phyloP scores from a whole-genome alignment of 257 asterid species.

The Gentiana dahurica region DNA sequence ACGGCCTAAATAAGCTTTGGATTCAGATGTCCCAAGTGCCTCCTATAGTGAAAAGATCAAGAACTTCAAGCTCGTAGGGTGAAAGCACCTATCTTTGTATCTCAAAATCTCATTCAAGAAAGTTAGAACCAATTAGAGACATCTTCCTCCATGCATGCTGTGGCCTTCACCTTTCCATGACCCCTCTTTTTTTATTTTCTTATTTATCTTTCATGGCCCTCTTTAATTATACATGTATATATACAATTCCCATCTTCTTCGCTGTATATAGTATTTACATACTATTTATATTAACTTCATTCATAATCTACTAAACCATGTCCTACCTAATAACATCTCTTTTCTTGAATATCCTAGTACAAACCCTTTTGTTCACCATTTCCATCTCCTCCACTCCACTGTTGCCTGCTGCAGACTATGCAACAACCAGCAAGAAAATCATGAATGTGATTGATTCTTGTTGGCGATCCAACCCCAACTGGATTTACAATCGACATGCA shows the following conservation, averaged over 20 bases:
- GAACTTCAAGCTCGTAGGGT: slow-evolving; percentile 25
- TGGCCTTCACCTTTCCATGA: slow-evolving; percentile 10
- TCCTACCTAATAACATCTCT: slow-evolving; percentile 15
- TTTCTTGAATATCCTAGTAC: slow-evolving; percentile 8
- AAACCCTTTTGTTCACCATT: slow-evolving; percentile 16
- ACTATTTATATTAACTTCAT: neutral
- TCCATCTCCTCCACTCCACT: slow-evolving; percentile 10
- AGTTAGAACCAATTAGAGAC: slow-evolving; percentile 11
- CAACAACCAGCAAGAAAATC: slow-evolving; percentile 3
- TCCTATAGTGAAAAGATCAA: slow-evolving; percentile 8
- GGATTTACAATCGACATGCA: slow-evolving; percentile 59
- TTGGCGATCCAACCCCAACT: slow-evolving; percentile 52
- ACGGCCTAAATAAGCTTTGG: too few relatives aligned
- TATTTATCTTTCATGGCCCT: too few relatives aligned
- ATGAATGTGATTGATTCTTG: slow-evolving; percentile 65
- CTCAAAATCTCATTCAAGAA: slow-evolving; percentile 15
- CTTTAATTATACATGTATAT: slow-evolving; percentile 3
- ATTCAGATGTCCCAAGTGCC: too few relatives aligned
- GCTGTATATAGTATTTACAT: slow-evolving; percentile 8
- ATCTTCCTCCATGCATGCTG: slow-evolving; percentile 37
- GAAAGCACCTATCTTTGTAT: slow-evolving; percentile 42
- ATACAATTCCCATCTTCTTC: neutral
- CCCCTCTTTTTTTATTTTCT: too few relatives aligned
- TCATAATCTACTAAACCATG: slow-evolving; percentile 16
- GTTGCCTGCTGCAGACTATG: slow-evolving; percentile 17